Percentiles rank a stretch among this genome's conserved stretches.
These are phyloP conservation scores for Penicillium occitanis DNA, from an alignment of 2,329 filamentous ascomycete species.

Conservation along the genomic window DNA sequence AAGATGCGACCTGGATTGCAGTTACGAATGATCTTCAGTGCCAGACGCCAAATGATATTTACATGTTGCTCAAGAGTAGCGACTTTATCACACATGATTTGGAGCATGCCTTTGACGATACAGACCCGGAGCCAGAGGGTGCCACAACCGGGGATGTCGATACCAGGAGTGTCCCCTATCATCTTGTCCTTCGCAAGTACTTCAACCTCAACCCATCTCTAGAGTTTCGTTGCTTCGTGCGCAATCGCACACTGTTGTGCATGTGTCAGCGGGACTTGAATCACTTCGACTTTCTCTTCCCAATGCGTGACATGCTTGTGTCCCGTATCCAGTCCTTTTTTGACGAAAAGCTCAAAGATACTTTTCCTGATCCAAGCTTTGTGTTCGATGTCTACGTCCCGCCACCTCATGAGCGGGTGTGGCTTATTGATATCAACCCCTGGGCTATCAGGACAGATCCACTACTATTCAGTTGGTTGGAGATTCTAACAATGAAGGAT, in stretches of 20 bases:
- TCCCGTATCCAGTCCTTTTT: constrained; percentile 76
- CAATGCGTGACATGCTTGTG: constrained; percentile 65
- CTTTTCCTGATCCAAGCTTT: constrained; percentile 81
- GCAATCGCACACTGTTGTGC: constrained; percentile 73
- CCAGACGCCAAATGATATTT: constrained; percentile 82
- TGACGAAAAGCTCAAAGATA: constrained; percentile 66
- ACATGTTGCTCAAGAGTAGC: constrained; percentile 88
- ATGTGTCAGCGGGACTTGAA: constrained; percentile 89
- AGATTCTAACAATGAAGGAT: constrained; percentile 70
- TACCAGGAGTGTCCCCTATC: constrained; percentile 60
- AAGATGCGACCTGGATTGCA: constrained; percentile 91
- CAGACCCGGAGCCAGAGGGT: constrained; percentile 45
- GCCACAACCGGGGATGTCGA: constrained; percentile 20
- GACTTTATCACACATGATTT: constrained; percentile 94
- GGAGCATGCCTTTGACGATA: constrained; percentile 87
- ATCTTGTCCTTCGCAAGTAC: constrained; percentile 83
- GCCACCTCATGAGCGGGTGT: constrained; percentile 68
- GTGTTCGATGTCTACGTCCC: constrained; percentile 93
- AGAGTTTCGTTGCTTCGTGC: constrained; percentile 95
- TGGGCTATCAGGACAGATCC: constrained; percentile 90
- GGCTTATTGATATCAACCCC: constrained; percentile 91
- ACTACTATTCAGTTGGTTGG: constrained; percentile 83
- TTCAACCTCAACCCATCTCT: constrained; percentile 85
- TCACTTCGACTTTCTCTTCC: constrained; percentile 78
- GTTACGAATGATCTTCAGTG: constrained; percentile 90